These are phyloP conservation scores for Chlamydomonas schloesseri DNA, from an alignment of 139 green algal species.

Conservation along the genomic window DNA sequence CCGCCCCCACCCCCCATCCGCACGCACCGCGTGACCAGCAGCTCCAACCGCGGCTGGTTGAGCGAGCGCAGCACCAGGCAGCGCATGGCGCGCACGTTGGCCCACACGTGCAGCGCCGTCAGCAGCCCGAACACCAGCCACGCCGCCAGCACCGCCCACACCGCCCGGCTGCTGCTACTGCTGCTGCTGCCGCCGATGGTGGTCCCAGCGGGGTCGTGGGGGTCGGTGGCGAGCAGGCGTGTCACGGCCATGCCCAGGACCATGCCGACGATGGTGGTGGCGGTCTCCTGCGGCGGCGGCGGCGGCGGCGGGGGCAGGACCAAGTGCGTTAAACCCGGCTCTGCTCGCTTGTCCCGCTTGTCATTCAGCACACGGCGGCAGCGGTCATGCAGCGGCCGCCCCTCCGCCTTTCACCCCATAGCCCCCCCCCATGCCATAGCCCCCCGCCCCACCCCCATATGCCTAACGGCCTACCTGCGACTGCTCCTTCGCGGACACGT, in stretches of 20 bases:
- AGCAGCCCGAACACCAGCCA: conserved; percentile 67
- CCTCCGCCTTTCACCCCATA: too few species aligned
- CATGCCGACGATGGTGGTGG: conserved; percentile 84
- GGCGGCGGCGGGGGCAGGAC: too few species aligned
- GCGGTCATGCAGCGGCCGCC: too few species aligned
- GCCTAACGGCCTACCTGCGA: conserved; percentile 75
- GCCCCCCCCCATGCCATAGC: too few species aligned
- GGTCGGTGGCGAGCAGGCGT: conserved; percentile 30
- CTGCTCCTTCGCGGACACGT: conserved; percentile 88
- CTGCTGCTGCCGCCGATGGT: neutral
- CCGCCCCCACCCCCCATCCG: neutral
- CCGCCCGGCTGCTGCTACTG: neutral
- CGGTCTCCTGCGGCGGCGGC: conserved; percentile 71
- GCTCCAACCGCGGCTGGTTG: conserved; percentile 73
- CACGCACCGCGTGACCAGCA: conserved; percentile 63
- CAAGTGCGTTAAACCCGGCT: too few species aligned
- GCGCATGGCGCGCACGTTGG: conserved; percentile 86
- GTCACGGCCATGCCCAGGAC: conserved; percentile 81
- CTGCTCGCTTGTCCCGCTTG: too few species aligned
- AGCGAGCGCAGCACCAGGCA: conserved; percentile 79
- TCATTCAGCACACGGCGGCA: too few species aligned
- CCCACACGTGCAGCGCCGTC: conserved; percentile 79
- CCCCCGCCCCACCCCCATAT: too few species aligned
- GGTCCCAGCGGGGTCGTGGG: neutral
- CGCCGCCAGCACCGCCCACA: neutral